Evolutionary conservation across 768 basidiomycete genomes (phyloP).

Genomic region (Lentinula boryana): DNA sequence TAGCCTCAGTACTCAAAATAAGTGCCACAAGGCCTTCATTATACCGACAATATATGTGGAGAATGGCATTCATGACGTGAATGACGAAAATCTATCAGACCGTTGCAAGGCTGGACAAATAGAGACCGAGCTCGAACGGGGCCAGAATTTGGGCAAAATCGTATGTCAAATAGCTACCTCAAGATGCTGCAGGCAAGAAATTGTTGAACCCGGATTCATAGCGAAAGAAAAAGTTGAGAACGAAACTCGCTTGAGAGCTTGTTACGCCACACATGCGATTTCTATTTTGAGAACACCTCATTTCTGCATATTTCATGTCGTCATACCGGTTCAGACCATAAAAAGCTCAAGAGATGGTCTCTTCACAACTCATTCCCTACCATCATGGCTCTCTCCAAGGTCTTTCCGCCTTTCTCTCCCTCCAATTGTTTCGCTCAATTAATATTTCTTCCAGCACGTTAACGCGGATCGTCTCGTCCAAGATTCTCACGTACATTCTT

Average conservation of each 20-base stretch:
- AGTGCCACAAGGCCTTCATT: neutral
- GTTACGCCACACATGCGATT: neutral
- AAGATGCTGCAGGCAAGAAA: neutral
- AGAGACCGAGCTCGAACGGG: too few species aligned
- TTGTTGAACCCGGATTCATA: too few species aligned
- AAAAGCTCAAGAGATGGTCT: neutral
- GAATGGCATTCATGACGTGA: neutral
- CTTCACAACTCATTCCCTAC: neutral
- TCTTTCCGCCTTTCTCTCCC: conserved; percentile 12
- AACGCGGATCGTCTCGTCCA: conserved; percentile 62
- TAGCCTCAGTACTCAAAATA: neutral
- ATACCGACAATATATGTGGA: neutral
- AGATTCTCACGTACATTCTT: conserved; percentile 38
- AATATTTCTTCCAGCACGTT: conserved; percentile 43
- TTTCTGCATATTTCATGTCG: neutral
- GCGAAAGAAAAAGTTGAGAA: too few species aligned
- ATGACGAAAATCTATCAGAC: neutral
- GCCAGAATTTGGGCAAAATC: too few species aligned
- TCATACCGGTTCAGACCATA: neutral
- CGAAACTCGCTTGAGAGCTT: too few species aligned
- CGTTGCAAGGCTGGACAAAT: neutral
- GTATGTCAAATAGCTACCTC: too few species aligned
- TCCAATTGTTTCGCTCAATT: neutral
- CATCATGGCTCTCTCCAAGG: conserved; percentile 61
- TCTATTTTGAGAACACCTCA: neutral